Evolutionary conservation across 2,329 filamentous ascomycete species (phyloP), one percentile per base, ranked within the genome.

Genomic region (Colletotrichum orchidophilum): DNA sequence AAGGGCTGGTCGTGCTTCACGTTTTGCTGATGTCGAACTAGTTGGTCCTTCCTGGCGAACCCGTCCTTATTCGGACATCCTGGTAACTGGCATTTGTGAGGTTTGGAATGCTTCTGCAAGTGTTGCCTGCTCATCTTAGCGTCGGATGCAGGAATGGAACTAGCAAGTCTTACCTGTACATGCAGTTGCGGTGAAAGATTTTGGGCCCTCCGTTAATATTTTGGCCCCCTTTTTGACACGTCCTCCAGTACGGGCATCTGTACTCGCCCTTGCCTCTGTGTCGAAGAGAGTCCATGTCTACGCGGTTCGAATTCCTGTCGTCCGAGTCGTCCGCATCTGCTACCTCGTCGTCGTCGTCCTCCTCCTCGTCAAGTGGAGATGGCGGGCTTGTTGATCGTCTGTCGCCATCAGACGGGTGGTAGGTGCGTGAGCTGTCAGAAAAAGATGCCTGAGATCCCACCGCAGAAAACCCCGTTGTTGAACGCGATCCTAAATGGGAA

Each of bases 91-190:
- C 82, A 84, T 26, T 79, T 79, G 80, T 81, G 83, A 18, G 82
- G 82, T 71, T 83, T 83, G 29, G 80, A 77, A 70, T 84, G 82
- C 57, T 84, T 84, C 75, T 84, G 83, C 68, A 81, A 81, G 73
- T 84, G 82, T 75, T 83, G 82, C 62, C 82, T 84, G 73, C 31
- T 18, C 11, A 9, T 12, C 27, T 72, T 54, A 76, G 72, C 39
- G 15, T 1, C 21, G 35, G 21, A 11, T 15, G 21, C 50, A 52
- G 15, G 39, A 33, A 58, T 18, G 27, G 12, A 13, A 18, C 35
- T 26, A 60, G 31, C n/a, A 63, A 63, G 60, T 63, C 80, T 78
- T 79, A 75, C 82, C 83, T 65, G 81, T 81, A 65, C 82, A 84
- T 74, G 71, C 73, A 74, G 71, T 84, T 83, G 60, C 82, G 80